These are phyloP conservation scores for Diplodia intermedia DNA, from an alignment of 2,329 filamentous ascomycete genomes.

Conservation along the genomic window DNA sequence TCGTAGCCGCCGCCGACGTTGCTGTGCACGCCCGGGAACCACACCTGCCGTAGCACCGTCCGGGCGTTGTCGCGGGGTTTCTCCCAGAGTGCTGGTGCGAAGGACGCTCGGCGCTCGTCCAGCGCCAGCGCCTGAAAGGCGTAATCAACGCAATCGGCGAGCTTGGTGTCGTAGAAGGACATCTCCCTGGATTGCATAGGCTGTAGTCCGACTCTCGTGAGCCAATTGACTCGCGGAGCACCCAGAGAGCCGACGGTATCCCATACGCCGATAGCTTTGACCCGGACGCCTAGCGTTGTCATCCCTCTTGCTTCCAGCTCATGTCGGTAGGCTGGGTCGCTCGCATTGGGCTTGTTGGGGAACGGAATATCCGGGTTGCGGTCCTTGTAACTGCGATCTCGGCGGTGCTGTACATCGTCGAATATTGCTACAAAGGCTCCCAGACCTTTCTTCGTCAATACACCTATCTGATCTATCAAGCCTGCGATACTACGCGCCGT, in stretches of 20 bases:
- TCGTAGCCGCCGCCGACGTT: slow-evolving; percentile 58
- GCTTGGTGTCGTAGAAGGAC: slow-evolving; percentile 56
- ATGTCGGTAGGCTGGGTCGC: slow-evolving; percentile 44
- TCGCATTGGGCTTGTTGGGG: slow-evolving; percentile 32
- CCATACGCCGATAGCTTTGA: slow-evolving; percentile 61
- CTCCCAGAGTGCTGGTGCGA: slow-evolving; percentile 65
- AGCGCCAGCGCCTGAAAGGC: slow-evolving; percentile 67
- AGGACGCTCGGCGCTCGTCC: slow-evolving; percentile 64
- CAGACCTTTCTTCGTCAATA: slow-evolving; percentile 36
- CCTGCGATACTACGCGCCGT: slow-evolving; percentile 48
- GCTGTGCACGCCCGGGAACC: slow-evolving; percentile 58
- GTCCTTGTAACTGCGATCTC: slow-evolving; percentile 48
- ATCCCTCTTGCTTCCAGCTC: slow-evolving; percentile 46
- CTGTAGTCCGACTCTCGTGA: slow-evolving; percentile 48
- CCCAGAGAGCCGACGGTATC: slow-evolving; percentile 59
- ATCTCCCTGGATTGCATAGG: slow-evolving; percentile 48
- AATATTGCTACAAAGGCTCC: slow-evolving; percentile 35
- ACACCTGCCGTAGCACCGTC: slow-evolving; percentile 52
- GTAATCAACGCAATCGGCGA: slow-evolving; percentile 58
- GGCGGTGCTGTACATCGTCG: slow-evolving; percentile 38
- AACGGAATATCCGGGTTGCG: slow-evolving; percentile 34
- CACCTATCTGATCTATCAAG: slow-evolving; percentile 37
- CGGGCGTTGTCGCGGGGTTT: slow-evolving; percentile 44
- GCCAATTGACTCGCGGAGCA: slow-evolving; percentile 53
- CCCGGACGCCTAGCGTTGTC: slow-evolving; percentile 52